These are phyloP conservation scores for Lunasporangiospora selenospora DNA, from an alignment of 192 early-diverging fungal species.

Conservation along the genomic window DNA sequence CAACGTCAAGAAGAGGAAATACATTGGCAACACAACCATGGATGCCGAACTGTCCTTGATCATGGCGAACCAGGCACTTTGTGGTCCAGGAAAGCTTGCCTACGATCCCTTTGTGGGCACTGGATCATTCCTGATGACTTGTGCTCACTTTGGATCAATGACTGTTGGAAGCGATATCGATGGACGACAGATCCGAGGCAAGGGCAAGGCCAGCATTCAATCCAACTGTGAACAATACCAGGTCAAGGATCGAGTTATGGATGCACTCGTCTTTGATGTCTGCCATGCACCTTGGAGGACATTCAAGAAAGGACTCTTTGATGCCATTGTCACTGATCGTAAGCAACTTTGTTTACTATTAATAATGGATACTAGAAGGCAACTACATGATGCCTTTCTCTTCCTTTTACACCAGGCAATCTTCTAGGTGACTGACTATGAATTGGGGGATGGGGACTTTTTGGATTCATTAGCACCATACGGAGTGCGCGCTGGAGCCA, in stretches of 20 bases:
- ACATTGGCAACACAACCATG: constrained; percentile 97
- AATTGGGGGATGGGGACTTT: neutral
- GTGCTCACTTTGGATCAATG: constrained; percentile 91
- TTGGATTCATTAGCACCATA: constrained; percentile 72
- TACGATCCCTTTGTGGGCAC: constrained; percentile 99
- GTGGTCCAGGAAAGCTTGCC: constrained; percentile 75
- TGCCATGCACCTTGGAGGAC: constrained; percentile 85
- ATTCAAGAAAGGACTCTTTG: constrained; percentile 62
- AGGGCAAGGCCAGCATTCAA: constrained; percentile 61
- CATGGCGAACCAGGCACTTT: constrained; percentile 95
- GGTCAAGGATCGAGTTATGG: constrained; percentile 75
- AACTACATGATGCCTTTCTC: neutral
- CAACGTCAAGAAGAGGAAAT: constrained; percentile 94
- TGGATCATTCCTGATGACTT: constrained; percentile 91
- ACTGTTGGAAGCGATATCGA: constrained; percentile 97
- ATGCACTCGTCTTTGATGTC: constrained; percentile 85
- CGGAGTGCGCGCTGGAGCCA: constrained; percentile 97
- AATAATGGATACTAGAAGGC: no score
- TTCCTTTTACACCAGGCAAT: no score
- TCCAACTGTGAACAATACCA: constrained; percentile 91
- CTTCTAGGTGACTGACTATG: no score
- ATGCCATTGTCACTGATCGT: constrained; percentile 93
- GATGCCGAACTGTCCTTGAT: constrained; percentile 97
- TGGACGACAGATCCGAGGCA: constrained; percentile 96
- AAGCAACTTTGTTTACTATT: constrained; percentile 10